These are phyloP conservation scores for Cytospora schulzeri DNA, from an alignment of 2,329 filamentous ascomycete genomes.

Conservation along the genomic window DNA sequence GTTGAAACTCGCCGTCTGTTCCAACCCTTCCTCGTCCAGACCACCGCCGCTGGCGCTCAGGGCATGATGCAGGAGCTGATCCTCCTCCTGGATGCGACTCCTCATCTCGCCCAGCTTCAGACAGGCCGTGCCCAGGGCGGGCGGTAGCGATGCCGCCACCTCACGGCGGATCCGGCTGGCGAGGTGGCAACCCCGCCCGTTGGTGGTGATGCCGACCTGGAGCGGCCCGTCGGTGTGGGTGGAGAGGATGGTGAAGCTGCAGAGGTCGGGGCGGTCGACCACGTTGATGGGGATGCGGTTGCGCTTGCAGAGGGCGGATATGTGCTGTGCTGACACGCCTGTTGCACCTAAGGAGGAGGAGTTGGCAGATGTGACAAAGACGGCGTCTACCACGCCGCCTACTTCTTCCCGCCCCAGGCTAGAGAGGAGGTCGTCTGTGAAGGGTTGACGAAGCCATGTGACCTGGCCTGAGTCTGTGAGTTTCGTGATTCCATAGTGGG, in stretches of 20 bases:
- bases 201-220: slow-evolving; percentile 94
- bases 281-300: slow-evolving; percentile 92
- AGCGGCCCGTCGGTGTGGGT: slow-evolving; percentile 88
- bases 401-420: slow-evolving; percentile 80
- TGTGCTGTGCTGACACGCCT: slow-evolving; percentile 44
- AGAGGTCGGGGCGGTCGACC: slow-evolving; percentile 81
- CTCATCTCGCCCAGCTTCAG: slow-evolving; percentile 74
- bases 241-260: slow-evolving; percentile 86
- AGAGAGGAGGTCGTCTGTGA: slow-evolving; percentile 72
- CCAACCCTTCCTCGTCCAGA: slow-evolving; percentile 61
- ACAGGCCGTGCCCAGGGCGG: slow-evolving; percentile 75
- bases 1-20: slow-evolving; percentile 84
- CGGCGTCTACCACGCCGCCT: slow-evolving; percentile 78
- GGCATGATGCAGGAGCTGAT: slow-evolving; percentile 48
- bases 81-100: slow-evolving; percentile 72
- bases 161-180: slow-evolving; percentile 87
- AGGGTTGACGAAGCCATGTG: slow-evolving; percentile 65
- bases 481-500: slow-evolving; percentile 61
- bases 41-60: slow-evolving; percentile 34
- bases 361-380: slow-evolving; percentile 73
- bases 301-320: slow-evolving; percentile 74
- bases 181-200: slow-evolving; percentile 91
- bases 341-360: not conserved
- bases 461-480: slow-evolving; percentile 68
- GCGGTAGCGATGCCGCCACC: slow-evolving; percentile 77